phyloP scores from a whole-genome alignment of 2,329 filamentous ascomycete species.

The Exophiala phaeomuriformis region DNA sequence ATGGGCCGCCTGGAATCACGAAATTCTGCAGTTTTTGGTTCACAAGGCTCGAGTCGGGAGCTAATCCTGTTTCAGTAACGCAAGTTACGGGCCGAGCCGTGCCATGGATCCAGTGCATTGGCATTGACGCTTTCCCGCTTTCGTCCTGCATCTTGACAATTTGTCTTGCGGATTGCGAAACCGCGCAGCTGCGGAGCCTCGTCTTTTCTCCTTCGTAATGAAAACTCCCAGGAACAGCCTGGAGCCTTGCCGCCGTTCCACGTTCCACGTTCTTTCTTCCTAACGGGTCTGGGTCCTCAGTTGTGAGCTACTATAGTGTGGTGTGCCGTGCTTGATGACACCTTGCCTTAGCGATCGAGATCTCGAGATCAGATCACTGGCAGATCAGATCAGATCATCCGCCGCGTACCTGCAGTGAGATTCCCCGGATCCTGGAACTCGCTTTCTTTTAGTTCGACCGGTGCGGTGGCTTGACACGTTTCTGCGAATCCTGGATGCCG shows the following conservation, averaged over 20 bases:
- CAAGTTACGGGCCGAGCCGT: slow-evolving; percentile 8
- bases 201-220: slow-evolving; percentile 19
- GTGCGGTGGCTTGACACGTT: too few species aligned
- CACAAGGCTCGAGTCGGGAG: not conserved
- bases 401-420: too few species aligned
- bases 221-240: slow-evolving; percentile 7
- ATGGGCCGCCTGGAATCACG: too few species aligned
- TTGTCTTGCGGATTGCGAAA: not conserved
- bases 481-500: too few species aligned
- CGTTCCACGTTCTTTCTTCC: not conserved
- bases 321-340: not conserved
- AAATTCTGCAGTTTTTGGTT: not conserved
- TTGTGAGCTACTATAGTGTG: too few species aligned
- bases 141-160: not conserved
- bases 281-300: too few species aligned
- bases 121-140: too few species aligned
- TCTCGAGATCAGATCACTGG: not conserved
- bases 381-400: too few species aligned
- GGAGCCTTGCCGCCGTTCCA: slow-evolving; percentile 4
- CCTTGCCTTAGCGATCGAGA: not conserved
- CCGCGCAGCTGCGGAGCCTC: slow-evolving; percentile 6
- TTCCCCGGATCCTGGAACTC: too few species aligned
- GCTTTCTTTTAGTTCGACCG: too few species aligned
- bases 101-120: not conserved
- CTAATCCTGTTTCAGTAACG: slow-evolving; percentile 5